Percentiles rank a stretch among this genome's conserved stretches.
These are phyloP conservation scores for Colletotrichum tofieldiae DNA, from an alignment of 2,329 filamentous ascomycete species.

Conservation along the genomic window DNA sequence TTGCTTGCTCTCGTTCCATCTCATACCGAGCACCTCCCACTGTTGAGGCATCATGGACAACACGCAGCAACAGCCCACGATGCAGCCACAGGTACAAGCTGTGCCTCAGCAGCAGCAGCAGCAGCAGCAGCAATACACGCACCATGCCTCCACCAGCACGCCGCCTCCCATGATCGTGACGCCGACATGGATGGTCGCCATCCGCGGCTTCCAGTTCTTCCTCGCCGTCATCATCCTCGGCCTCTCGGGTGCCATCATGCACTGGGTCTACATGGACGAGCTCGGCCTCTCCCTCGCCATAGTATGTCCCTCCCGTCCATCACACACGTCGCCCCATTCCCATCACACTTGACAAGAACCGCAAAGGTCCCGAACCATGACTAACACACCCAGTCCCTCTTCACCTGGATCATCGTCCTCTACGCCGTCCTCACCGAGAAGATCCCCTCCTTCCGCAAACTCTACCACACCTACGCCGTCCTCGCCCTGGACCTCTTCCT, in stretches of 20 bases:
- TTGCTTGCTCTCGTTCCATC: neutral
- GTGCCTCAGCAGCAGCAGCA: neutral
- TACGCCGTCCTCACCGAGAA: conserved; percentile 62
- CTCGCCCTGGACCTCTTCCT: conserved; percentile 61
- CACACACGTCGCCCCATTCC: neutral
- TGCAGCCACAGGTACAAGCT: conserved; percentile 14
- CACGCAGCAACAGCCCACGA: conserved; percentile 16
- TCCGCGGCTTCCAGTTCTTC: conserved; percentile 59
- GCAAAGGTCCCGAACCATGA: neutral
- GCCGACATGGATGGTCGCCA: conserved; percentile 60
- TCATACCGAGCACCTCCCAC: neutral
- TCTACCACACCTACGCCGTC: conserved; percentile 63
- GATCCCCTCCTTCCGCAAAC: conserved; percentile 50
- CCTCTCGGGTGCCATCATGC: conserved; percentile 59
- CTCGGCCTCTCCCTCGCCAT: conserved; percentile 59
- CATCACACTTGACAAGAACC: conserved; percentile 26
- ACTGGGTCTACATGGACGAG: conserved; percentile 56
- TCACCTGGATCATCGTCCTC: conserved; percentile 62
- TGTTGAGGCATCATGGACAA: conserved; percentile 13
- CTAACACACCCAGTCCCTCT: conserved; percentile 50
- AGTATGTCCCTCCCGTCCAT: conserved; percentile 52
- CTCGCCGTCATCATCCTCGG: conserved; percentile 61
- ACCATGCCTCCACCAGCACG: neutral
- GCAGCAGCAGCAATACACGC: conserved; percentile 15
- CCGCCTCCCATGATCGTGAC: conserved; percentile 54